Evolutionary conservation across 257 asterid species (phyloP), one percentile per base, ranked within the genome.

Genomic region (Verbascum thapsus): DNA sequence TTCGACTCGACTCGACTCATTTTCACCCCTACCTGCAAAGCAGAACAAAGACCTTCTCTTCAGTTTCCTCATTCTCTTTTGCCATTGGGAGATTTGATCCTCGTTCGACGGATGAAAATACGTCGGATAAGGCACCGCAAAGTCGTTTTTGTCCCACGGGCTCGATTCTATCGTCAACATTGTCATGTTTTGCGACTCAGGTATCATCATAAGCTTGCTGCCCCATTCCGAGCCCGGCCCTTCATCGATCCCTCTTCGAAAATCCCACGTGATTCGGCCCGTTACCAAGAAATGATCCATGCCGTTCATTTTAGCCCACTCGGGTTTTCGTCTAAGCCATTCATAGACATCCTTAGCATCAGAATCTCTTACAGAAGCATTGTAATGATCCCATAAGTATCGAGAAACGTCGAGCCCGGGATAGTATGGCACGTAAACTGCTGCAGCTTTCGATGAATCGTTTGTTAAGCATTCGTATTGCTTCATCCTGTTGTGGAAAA

Each of bases 71-170:
- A 87, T 70, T 60, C 45, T 81, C 23, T 41, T 67, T 63, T 86
- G 95, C 95, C 96, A 87, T 10, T 58, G 73, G 0, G 22, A 3
- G 4, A 92, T 71, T 10, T 88, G 88, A 0, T 37, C 63, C 1
- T 79, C 84, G 1, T 19, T 78, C 10, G 85, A 81, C 6, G 98
- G 98, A 43, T 91, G 98, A 62, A 91, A 91, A 37, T 84, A 88
- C 0, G 98, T 88, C 3, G 98, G 98, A 58, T 88, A 88, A 0
- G 97, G 98, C 4, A 91, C 77, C 0, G 95, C 98, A 2, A 91
- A 83, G 17, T 88, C 96, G 37, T 91, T 91, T 61, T 56, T 74
- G 41, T 82, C 65, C 97, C 96, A 88, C 0, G 96, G 97, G 72
- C 95, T 83, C 1, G 98, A 85, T 61, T 91, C 97, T 0, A 88